Percentiles rank a stretch among this genome's conserved stretches.
phyloP scores from a whole-genome alignment of 441 rosid species.

The Euphorbia corollata region DNA sequence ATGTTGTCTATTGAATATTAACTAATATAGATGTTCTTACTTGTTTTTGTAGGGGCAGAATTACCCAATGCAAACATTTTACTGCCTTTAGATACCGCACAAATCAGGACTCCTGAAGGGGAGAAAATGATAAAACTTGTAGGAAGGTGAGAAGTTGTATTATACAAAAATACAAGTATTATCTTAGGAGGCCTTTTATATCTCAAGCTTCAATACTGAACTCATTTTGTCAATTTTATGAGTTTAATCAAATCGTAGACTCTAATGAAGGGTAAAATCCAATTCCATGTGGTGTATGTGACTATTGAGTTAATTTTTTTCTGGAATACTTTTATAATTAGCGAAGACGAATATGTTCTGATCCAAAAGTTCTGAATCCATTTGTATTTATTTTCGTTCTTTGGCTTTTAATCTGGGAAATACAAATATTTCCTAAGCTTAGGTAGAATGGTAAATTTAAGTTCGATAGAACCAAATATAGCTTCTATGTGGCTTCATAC shows the following conservation, averaged over 20 bases:
- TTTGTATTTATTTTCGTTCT: no score
- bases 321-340: background rate
- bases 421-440: background rate
- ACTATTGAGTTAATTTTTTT: no score
- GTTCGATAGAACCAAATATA: background rate
- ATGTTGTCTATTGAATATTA: conserved; percentile 5
- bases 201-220: background rate
- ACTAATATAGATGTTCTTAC: conserved; percentile 14
- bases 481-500: background rate
- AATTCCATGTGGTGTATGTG: background rate
- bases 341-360: background rate
- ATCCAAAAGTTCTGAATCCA: no score
- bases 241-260: background rate
- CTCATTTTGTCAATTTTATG: background rate
- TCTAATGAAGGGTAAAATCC: background rate
- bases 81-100: conserved; percentile 47
- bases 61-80: conserved; percentile 55
- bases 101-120: conserved; percentile 37
- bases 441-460: background rate
- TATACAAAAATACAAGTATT: background rate
- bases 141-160: conserved; percentile 45
- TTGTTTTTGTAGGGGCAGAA: conserved; percentile 48
- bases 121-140: conserved; percentile 54
- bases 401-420: background rate
- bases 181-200: background rate